Conservation (phyloP, 305 asterid genomes). For the Fraxinus albicans region DNA sequence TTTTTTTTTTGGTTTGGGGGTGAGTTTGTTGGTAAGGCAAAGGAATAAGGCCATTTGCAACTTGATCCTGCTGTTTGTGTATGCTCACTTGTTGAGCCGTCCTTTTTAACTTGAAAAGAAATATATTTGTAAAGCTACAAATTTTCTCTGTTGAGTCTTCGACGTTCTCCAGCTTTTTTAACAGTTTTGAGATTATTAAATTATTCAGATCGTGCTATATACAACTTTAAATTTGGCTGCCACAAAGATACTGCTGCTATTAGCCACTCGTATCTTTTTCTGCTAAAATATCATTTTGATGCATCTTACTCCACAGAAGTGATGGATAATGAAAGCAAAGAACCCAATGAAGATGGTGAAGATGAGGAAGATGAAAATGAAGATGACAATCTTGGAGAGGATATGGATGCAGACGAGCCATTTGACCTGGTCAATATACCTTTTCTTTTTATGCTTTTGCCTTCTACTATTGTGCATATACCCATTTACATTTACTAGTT, state of each 20-base stretch:
- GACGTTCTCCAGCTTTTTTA: neutral
- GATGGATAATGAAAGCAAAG: constrained; percentile 54
- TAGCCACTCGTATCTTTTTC: constrained; percentile 12
- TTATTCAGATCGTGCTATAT: neutral
- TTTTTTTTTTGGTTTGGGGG: neutral
- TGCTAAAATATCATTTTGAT: neutral
- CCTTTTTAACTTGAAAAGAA: neutral
- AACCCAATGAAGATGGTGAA: constrained; percentile 48
- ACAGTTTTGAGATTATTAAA: neutral
- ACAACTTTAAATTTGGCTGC: neutral
- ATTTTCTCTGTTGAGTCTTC: neutral
- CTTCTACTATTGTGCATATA: neutral
- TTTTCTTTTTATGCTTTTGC: neutral
- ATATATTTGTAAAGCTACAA: neutral
- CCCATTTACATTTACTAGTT: neutral
- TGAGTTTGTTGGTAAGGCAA: neutral
- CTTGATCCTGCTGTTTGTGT: neutral
- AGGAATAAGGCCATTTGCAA: neutral
- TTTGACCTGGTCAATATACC: constrained; percentile 42
- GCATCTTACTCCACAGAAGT: constrained; percentile 39
- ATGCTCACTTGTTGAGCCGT: neutral
- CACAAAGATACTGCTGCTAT: neutral
- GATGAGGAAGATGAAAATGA: constrained; percentile 62
- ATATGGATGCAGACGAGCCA: constrained; percentile 55
- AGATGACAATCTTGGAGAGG: constrained; percentile 64